Conservation (phyloP, 352 stramenopile species). For the Phytophthora multivora region DNA sequence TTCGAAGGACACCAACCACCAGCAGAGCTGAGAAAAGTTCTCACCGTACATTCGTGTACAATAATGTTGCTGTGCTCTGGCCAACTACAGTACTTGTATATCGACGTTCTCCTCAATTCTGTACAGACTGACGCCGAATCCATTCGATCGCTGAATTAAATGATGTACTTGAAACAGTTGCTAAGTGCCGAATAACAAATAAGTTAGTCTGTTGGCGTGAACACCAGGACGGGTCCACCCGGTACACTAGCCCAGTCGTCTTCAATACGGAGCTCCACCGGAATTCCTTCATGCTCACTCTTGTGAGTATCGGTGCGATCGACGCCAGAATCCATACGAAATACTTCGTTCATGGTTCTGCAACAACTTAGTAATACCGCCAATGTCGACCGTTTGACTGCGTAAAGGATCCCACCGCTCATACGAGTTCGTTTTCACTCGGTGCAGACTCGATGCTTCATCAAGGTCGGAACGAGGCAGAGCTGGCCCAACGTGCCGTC, state of each 20-base stretch:
- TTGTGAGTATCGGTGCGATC: slow-evolving; percentile 7
- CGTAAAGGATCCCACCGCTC: slow-evolving; percentile 12
- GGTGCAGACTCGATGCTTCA: slow-evolving; percentile 35
- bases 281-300: slow-evolving; percentile 5
- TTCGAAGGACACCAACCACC: no score
- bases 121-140: no score
- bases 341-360: slow-evolving; percentile 9
- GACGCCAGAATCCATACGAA: neutral
- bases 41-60: no score
- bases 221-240: slow-evolving; percentile 19
- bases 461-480: slow-evolving; percentile 41
- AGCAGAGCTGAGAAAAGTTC: no score
- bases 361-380: slow-evolving; percentile 19
- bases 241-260: slow-evolving; percentile 17
- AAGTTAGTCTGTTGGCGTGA: no score
- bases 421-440: slow-evolving; percentile 20
- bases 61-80: no score
- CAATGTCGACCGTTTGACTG: slow-evolving; percentile 5
- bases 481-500: slow-evolving; percentile 28
- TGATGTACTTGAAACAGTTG: no score
- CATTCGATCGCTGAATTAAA: no score
- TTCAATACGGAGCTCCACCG: slow-evolving; percentile 26
- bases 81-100: no score
- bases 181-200: no score
- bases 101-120: no score